Conservation (phyloP, 106 monocot genomes). For the Apostasia ramifera region DNA sequence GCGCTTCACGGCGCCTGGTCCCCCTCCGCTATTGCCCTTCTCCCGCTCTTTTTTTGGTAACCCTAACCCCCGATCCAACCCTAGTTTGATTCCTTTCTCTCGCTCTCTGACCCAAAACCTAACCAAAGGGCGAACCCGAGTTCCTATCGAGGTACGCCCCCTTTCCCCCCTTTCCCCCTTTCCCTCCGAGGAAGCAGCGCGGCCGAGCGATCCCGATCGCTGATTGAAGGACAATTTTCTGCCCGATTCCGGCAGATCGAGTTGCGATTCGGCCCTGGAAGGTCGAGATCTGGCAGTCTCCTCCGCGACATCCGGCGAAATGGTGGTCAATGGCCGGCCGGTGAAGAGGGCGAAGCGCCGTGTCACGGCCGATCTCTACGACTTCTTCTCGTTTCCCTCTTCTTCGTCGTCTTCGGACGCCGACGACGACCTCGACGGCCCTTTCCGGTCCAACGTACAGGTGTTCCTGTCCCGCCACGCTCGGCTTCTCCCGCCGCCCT, state of each 20-base stretch:
- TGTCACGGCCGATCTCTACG: constrained; percentile 49
- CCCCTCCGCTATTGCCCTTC: neutral
- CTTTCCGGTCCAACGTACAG: constrained; percentile 60
- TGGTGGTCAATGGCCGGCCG: constrained; percentile 65
- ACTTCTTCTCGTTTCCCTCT: constrained; percentile 42
- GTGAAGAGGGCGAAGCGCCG: constrained; percentile 70
- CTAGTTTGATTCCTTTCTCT: constrained; percentile 1
- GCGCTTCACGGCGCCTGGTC: neutral
- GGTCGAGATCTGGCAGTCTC: constrained; percentile 3
- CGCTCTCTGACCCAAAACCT: neutral
- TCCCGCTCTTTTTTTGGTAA: constrained; percentile 13
- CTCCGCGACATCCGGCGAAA: constrained; percentile 9
- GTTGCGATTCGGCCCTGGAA: constrained; percentile 9
- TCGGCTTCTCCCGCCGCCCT: constrained; percentile 25
- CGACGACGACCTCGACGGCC: constrained; percentile 22
- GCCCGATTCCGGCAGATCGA: neutral
- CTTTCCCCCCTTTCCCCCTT: neutral
- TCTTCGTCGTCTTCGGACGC: neutral
- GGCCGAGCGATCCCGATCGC: neutral
- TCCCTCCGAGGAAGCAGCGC: neutral
- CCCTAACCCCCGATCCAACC: constrained; percentile 13
- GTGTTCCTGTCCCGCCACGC: constrained; percentile 47
- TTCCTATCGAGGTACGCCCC: neutral
- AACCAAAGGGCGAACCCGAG: constrained; percentile 9
- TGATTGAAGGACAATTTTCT: neutral